Percentiles rank a stretch among this genome's conserved stretches.
These are phyloP conservation scores for Phytophthora ohioensis DNA, from an alignment of 352 stramenopile species.

Conservation along the genomic window DNA sequence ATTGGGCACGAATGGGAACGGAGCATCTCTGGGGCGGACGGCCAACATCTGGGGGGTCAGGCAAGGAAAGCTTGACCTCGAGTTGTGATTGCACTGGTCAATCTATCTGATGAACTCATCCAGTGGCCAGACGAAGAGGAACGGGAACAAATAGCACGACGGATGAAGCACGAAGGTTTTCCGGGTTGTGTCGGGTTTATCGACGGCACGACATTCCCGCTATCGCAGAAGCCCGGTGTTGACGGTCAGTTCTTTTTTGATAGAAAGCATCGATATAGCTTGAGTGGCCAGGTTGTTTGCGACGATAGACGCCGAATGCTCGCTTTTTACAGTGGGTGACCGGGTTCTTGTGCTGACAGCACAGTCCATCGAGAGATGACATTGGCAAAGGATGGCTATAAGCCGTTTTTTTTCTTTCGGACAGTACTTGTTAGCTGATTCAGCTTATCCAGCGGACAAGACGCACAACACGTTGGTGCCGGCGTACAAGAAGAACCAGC, in stretches of 20 bases:
- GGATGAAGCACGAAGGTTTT: background rate
- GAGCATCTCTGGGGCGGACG: background rate
- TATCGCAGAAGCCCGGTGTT: background rate
- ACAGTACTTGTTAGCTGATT: constrained; percentile 4
- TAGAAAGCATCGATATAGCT: background rate
- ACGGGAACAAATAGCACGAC: background rate
- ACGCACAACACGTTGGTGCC: constrained; percentile 4
- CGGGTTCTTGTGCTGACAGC: background rate
- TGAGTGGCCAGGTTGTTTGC: background rate
- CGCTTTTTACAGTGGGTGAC: background rate
- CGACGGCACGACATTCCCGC: background rate
- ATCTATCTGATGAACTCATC: background rate
- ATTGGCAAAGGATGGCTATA: background rate
- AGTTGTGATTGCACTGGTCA: background rate
- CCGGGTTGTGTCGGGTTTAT: background rate
- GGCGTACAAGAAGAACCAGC: background rate
- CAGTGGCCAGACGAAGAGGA: background rate
- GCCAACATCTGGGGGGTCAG: background rate
- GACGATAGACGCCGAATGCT: background rate
- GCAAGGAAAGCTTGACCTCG: background rate
- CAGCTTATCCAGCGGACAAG: constrained; percentile 4
- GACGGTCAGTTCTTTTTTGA: background rate
- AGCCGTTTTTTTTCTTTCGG: background rate
- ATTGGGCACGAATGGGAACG: background rate
- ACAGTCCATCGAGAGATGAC: constrained; percentile 1